Conservation (phyloP, 1,139 yeast species). For the Taphrina pruni region DNA sequence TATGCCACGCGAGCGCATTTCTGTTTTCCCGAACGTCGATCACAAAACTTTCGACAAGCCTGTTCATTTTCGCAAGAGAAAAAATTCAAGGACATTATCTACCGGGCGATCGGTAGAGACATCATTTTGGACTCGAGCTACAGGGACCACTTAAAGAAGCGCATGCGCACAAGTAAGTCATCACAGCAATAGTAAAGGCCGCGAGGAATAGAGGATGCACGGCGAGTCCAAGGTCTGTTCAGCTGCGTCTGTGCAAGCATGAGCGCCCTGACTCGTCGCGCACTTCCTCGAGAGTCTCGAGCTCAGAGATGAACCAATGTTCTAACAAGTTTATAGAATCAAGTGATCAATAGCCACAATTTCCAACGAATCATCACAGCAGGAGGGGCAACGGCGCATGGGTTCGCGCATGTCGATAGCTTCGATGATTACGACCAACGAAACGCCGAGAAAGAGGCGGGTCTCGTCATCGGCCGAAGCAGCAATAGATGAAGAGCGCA, state of each 20-base stretch:
- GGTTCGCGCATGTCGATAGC: slow-evolving; percentile 16
- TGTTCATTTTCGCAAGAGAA: too few relatives aligned
- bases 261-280: too few relatives aligned
- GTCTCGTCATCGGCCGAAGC: neutral
- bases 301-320: neutral
- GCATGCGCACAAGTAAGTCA: slow-evolving; percentile 7
- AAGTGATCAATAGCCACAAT: neutral
- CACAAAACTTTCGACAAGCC: neutral
- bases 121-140: neutral
- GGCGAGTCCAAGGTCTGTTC: too few relatives aligned
- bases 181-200: neutral
- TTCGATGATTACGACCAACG: slow-evolving; percentile 8
- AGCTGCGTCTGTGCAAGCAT: too few relatives aligned
- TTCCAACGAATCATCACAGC: neutral
- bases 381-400: slow-evolving; percentile 11
- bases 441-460: neutral
- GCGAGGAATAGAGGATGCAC: too few relatives aligned
- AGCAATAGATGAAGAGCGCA: neutral
- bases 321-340: neutral
- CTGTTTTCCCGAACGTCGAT: neutral
- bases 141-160: neutral
- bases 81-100: too few relatives aligned
- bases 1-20: slow-evolving; percentile 3
- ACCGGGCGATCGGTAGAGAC: too few relatives aligned
- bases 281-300: too few relatives aligned